Evolutionary conservation across 1,139 yeast genomes (phyloP).

Genomic region (Candida sanyaensis): DNA sequence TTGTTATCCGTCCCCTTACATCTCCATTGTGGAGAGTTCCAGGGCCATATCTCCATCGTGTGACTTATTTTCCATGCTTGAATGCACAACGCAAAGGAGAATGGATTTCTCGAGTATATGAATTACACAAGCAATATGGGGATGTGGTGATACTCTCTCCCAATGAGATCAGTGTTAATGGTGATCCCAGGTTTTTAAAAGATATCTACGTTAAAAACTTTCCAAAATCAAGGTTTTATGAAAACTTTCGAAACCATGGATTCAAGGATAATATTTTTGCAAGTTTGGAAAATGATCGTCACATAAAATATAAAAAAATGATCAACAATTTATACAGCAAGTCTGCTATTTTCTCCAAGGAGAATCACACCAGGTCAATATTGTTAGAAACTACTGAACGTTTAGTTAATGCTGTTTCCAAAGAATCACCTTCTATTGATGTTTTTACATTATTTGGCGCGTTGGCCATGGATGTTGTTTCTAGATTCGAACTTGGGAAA

Average conservation of each 20-base stretch:
- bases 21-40: conserved; percentile 59
- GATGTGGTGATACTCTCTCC: conserved; percentile 63
- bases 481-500: conserved; percentile 61
- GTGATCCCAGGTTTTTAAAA: conserved; percentile 48
- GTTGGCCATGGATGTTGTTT: conserved; percentile 73
- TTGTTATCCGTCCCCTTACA: conserved; percentile 46
- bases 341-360: conserved; percentile 35
- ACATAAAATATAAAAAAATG: conserved; percentile 50
- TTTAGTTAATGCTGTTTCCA: conserved; percentile 27
- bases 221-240: conserved; percentile 63
- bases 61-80: conserved; percentile 47
- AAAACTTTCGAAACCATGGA: conserved; percentile 62
- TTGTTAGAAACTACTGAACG: conserved; percentile 27
- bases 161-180: conserved; percentile 59
- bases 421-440: conserved; percentile 46
- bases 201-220: conserved; percentile 60
- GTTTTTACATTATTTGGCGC: conserved; percentile 64
- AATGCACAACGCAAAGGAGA: conserved; percentile 54
- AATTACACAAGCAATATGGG: conserved; percentile 59
- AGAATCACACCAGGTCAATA: conserved; percentile 27
- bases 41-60: conserved; percentile 58
- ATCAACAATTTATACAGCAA: conserved; percentile 54
- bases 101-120: conserved; percentile 53
- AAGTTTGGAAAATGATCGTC: conserved; percentile 49
- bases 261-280: conserved; percentile 58